Evolutionary conservation across 1,284 basidiomycete species (phyloP).

Genomic region (Laetiporus sulphureus): DNA sequence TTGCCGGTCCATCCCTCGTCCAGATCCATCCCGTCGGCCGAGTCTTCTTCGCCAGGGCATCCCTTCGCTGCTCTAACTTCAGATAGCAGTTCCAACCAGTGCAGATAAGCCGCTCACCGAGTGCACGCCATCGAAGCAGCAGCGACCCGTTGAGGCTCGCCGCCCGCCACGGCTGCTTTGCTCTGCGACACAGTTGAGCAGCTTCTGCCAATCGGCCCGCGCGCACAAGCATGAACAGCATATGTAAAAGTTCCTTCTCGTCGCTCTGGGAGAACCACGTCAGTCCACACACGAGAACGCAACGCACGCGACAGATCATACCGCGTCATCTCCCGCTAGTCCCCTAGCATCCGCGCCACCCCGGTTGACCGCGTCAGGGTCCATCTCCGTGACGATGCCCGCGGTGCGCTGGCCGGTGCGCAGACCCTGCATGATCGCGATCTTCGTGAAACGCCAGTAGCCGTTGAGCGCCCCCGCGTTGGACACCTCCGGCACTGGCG

Average conservation of each 20-base stretch:
- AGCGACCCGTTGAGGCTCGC: conserved; percentile 77
- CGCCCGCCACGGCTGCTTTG: conserved; percentile 89
- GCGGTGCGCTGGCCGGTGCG: conserved; percentile 44
- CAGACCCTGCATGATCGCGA: conserved; percentile 57
- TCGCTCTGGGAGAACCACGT: conserved; percentile 44
- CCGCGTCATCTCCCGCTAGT: conserved; percentile 68
- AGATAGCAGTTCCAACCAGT: neutral
- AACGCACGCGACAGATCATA: conserved; percentile 28
- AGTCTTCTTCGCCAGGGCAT: conserved; percentile 26
- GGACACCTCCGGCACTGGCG: conserved; percentile 37
- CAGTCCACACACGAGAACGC: neutral
- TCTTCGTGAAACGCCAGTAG: conserved; percentile 79
- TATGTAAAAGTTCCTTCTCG: conserved; percentile 70
- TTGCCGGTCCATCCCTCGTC: conserved; percentile 63
- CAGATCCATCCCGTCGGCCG: conserved; percentile 38
- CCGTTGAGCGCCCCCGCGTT: conserved; percentile 67
- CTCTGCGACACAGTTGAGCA: conserved; percentile 74
- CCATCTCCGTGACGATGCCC: conserved; percentile 56
- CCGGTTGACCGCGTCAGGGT: conserved; percentile 61
- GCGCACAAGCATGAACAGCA: conserved; percentile 73
- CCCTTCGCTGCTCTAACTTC: conserved; percentile 40
- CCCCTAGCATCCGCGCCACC: conserved; percentile 40
- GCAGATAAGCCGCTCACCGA: conserved; percentile 38
- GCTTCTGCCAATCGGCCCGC: conserved; percentile 82
- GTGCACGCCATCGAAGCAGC: conserved; percentile 66